Evolutionary conservation across 148 eudicot genomes (phyloP).

Genomic region (Camellia lanceoleosa): DNA sequence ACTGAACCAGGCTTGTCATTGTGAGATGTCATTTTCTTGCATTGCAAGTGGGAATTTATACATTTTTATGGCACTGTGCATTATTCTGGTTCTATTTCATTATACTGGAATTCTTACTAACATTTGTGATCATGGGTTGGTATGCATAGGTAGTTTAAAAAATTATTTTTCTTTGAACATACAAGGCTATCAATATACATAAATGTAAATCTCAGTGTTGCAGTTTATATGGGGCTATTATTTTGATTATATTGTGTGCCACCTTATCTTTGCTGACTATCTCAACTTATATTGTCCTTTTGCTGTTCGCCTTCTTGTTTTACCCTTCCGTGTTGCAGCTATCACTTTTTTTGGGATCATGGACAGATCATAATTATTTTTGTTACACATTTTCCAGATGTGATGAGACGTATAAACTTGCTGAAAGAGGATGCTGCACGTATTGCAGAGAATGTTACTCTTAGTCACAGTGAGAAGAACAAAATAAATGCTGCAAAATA

Average conservation of each 20-base stretch:
- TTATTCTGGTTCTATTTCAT: background rate
- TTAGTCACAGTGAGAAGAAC: slow-evolving; percentile 78
- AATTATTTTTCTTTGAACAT: background rate
- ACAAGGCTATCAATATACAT: background rate
- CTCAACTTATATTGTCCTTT: background rate
- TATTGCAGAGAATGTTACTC: slow-evolving; percentile 70
- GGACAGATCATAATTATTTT: background rate
- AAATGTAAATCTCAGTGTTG: background rate
- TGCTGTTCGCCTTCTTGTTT: background rate
- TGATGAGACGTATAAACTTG: slow-evolving; percentile 82
- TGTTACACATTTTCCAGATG: slow-evolving; percentile 51
- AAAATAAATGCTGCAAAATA: slow-evolving; percentile 93
- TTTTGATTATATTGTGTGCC: background rate
- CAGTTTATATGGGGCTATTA: background rate
- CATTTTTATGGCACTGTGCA: background rate
- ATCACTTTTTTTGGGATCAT: slow-evolving; percentile 2
- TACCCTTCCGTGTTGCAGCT: slow-evolving; percentile 13
- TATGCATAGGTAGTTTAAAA: background rate
- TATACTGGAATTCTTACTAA: background rate
- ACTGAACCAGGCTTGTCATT: background rate
- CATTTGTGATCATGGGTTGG: background rate
- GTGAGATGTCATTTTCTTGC: background rate
- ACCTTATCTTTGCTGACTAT: slow-evolving; percentile 9
- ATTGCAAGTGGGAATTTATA: background rate
- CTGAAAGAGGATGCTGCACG: slow-evolving; percentile 96